These are phyloP conservation scores for Hypoxylon trugodes DNA, from an alignment of 495 filamentous ascomycete genomes.

Conservation along the genomic window DNA sequence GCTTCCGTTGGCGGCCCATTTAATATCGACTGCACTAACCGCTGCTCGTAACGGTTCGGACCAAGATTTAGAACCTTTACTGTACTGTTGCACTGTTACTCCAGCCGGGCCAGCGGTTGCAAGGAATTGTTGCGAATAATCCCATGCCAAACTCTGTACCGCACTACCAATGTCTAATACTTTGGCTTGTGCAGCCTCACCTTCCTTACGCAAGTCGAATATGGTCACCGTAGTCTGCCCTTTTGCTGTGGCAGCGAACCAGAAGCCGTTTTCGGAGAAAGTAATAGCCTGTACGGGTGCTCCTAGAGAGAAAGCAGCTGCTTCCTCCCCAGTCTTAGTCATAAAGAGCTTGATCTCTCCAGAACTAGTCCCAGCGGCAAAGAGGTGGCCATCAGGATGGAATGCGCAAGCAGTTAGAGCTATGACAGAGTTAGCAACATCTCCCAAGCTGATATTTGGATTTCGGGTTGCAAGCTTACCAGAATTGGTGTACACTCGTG, in stretches of 20 bases:
- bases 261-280: conserved; percentile 98
- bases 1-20: conserved; percentile 79
- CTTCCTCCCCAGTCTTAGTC: conserved; percentile 73
- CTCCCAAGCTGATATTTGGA: neutral
- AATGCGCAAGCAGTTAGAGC: conserved; percentile 82
- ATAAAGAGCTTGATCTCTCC: conserved; percentile 88
- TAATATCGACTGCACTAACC: conserved; percentile 72
- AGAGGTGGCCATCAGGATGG: conserved; percentile 95
- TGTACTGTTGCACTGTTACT: conserved; percentile 86
- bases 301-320: conserved; percentile 72
- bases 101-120: conserved; percentile 82
- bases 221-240: conserved; percentile 79
- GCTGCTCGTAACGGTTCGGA: conserved; percentile 83
- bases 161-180: conserved; percentile 81
- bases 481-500: conserved; percentile 81
- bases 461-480: conserved; percentile 62
- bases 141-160: conserved; percentile 80
- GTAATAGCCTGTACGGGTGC: conserved; percentile 74
- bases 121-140: conserved; percentile 94
- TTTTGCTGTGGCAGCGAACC: conserved; percentile 81
- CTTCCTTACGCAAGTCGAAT: conserved; percentile 89
- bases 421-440: conserved; percentile 55
- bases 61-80: conserved; percentile 85
- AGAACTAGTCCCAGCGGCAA: conserved; percentile 78
- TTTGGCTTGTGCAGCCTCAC: conserved; percentile 78